Conservation (phyloP, 805 yeast genomes). For the Metschnikowia kunwiensis region DNA sequence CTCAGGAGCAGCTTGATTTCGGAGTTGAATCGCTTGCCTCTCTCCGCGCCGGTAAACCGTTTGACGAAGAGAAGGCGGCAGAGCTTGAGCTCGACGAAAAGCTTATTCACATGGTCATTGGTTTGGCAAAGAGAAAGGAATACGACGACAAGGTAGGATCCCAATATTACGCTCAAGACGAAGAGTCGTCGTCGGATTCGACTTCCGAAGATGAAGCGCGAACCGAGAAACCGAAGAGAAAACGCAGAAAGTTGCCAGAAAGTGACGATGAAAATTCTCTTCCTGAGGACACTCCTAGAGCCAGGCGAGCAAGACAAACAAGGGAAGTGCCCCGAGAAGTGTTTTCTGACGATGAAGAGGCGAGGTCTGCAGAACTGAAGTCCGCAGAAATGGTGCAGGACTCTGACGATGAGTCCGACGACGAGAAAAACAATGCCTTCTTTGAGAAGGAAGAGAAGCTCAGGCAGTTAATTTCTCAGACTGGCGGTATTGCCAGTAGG, state of each 20-base stretch:
- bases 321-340: background rate
- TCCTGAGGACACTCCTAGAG: conserved; percentile 1
- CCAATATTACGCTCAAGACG: conserved; percentile 21
- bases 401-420: conserved; percentile 65
- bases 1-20: conserved; percentile 16
- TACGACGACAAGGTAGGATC: conserved; percentile 15
- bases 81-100: conserved; percentile 9
- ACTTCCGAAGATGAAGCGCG: conserved; percentile 2
- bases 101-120: conserved; percentile 12
- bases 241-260: conserved; percentile 2
- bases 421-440: conserved; percentile 49
- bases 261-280: conserved; percentile 1
- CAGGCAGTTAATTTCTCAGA: conserved; percentile 34
- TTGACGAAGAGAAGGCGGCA: conserved; percentile 9
- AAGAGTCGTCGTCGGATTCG: conserved; percentile 3
- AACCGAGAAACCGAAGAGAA: conserved; percentile 1
- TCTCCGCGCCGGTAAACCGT: conserved; percentile 11
- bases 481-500: conserved; percentile 39
- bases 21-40: conserved; percentile 12
- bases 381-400: conserved; percentile 56
- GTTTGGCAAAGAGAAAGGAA: conserved; percentile 19
- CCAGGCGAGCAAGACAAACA: background rate
- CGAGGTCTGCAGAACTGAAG: background rate
- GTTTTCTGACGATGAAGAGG: conserved; percentile 6
- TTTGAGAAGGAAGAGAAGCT: conserved; percentile 54